phyloP scores from a whole-genome alignment of 2,329 filamentous ascomycete species.

The Xylariaceae sp. region DNA sequence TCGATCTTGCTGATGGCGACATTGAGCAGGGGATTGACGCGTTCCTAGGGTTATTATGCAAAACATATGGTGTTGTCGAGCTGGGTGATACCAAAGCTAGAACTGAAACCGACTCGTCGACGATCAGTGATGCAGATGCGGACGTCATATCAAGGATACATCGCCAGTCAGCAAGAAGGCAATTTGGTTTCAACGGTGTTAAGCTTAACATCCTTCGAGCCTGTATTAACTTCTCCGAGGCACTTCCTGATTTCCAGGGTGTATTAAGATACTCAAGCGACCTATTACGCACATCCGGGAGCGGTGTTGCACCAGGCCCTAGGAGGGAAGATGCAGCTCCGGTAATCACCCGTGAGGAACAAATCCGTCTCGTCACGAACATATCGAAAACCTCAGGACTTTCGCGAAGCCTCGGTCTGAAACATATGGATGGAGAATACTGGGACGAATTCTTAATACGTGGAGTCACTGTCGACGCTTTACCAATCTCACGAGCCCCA shows the following conservation, averaged over 20 bases:
- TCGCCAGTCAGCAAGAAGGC: slow-evolving; percentile 52
- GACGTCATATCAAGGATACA: slow-evolving; percentile 55
- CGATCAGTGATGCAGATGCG: slow-evolving; percentile 45
- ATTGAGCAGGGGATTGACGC: slow-evolving; percentile 63
- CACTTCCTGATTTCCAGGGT: slow-evolving; percentile 84
- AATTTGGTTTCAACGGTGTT: slow-evolving; percentile 72
- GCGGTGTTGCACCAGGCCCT: slow-evolving; percentile 69
- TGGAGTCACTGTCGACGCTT: slow-evolving; percentile 65
- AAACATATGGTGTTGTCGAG: slow-evolving; percentile 60
- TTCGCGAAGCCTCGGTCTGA: slow-evolving; percentile 69
- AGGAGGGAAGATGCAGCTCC: slow-evolving; percentile 67
- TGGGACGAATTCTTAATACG: slow-evolving; percentile 96
- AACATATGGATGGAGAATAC: slow-evolving; percentile 73
- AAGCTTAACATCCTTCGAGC: slow-evolving; percentile 84
- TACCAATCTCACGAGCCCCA: slow-evolving; percentile 56
- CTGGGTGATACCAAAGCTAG: slow-evolving; percentile 37
- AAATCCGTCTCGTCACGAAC: slow-evolving; percentile 77
- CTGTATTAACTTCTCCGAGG: slow-evolving; percentile 93
- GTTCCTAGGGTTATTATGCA: slow-evolving; percentile 58
- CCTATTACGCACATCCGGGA: slow-evolving; percentile 76
- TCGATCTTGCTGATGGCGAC: slow-evolving; percentile 62
- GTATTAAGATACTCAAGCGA: slow-evolving; percentile 86
- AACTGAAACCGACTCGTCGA: slow-evolving; percentile 20
- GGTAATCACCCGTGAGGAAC: slow-evolving; percentile 74
- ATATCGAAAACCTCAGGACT: slow-evolving; percentile 79